A percentile compares a stretch with the other conserved stretches of the same genome.
Conservation (phyloP, 2,329 filamentous ascomycete genomes). For the Dothidotthia symphoricarpi region DNA sequence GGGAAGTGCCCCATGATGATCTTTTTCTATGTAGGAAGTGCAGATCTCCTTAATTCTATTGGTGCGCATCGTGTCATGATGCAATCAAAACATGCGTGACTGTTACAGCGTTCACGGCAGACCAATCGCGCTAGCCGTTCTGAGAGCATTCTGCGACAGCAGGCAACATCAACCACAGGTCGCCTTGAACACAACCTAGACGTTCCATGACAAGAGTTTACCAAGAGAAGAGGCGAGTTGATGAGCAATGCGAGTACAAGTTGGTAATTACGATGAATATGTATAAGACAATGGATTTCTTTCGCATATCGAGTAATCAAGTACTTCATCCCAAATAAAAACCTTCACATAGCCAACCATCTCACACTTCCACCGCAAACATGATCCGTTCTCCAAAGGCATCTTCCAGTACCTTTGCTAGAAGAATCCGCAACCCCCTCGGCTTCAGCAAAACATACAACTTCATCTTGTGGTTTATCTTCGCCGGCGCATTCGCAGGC, state of each 20-base stretch:
- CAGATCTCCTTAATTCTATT: constrained; percentile 1
- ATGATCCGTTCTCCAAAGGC: constrained; percentile 10
- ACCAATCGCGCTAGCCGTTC: constrained; percentile 3
- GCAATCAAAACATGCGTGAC: not conserved
- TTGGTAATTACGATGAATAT: too few species aligned
- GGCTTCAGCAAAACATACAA: constrained; percentile 61
- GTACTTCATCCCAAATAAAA: too few species aligned
- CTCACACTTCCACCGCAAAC: constrained; percentile 10
- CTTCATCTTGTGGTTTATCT: constrained; percentile 50
- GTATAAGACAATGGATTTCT: too few species aligned
- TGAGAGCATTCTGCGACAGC: constrained; percentile 8
- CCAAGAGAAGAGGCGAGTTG: too few species aligned
- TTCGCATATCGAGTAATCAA: too few species aligned
- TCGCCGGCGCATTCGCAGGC: constrained; percentile 19
- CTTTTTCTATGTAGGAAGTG: too few species aligned
- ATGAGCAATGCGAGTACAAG: too few species aligned
- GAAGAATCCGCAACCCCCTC: constrained; percentile 39
- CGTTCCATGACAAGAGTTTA: too few species aligned
- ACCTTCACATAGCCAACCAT: not conserved
- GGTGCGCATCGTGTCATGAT: constrained; percentile 9
- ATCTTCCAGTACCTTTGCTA: constrained; percentile 11
- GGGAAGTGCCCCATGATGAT: constrained; percentile 6
- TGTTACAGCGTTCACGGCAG: too few species aligned
- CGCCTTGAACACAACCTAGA: too few species aligned
- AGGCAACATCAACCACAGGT: too few species aligned